These are phyloP conservation scores for Starmerella roubikii DNA, from an alignment of 805 yeast species.

Conservation along the genomic window DNA sequence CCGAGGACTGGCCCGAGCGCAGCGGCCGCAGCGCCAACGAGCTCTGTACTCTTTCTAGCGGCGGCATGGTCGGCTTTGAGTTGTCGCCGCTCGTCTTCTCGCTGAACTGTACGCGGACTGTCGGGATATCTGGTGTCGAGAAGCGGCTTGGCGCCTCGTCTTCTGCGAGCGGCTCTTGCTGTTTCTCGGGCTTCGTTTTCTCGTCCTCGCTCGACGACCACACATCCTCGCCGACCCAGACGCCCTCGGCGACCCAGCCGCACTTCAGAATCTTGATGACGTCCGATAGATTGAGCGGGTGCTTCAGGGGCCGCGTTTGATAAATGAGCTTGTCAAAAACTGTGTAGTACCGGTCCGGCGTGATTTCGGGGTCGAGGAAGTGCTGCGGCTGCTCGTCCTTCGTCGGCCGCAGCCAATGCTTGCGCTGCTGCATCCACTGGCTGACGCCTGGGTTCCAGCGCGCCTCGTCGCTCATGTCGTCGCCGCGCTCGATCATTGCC, in stretches of 20 bases:
- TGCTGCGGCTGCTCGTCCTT: constrained; percentile 17
- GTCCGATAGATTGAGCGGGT: constrained; percentile 62
- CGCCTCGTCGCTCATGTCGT: constrained; percentile 23
- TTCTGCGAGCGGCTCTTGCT: neutral
- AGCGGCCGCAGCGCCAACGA: constrained; percentile 16
- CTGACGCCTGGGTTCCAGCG: constrained; percentile 41
- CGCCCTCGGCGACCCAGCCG: constrained; percentile 73
- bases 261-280: constrained; percentile 57
- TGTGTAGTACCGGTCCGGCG: constrained; percentile 25
- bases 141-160: neutral
- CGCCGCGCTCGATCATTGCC: constrained; percentile 9
- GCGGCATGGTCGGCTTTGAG: constrained; percentile 8
- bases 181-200: neutral
- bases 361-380: constrained; percentile 21
- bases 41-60: constrained; percentile 17
- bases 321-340: constrained; percentile 60
- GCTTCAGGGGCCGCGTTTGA: constrained; percentile 51
- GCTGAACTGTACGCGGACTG: constrained; percentile 14
- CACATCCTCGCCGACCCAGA: constrained; percentile 37
- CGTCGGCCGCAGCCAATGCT: constrained; percentile 41
- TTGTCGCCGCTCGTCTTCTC: constrained; percentile 11
- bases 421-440: constrained; percentile 59
- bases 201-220: constrained; percentile 19
- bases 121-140: neutral
- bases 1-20: constrained; percentile 18